Conservation (phyloP, 1,284 basidiomycete species). For the Pseudozyma pruni region DNA sequence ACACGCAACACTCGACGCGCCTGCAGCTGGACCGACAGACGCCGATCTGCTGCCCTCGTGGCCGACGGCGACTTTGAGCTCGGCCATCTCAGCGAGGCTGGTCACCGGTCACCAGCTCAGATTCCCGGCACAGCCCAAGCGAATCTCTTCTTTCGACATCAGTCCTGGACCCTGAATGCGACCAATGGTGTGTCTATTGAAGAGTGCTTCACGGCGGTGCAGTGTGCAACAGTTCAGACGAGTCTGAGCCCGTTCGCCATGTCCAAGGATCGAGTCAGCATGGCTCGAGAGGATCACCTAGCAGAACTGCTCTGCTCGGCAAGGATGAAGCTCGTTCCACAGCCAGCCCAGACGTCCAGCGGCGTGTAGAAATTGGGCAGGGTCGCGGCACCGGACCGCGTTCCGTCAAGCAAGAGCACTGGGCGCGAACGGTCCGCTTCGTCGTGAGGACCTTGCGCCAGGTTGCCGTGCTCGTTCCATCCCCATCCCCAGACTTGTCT, state of each 20-base stretch:
- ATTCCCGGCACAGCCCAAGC: neutral
- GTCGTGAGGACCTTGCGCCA: conserved; percentile 43
- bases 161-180: no score
- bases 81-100: neutral
- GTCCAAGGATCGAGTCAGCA: no score
- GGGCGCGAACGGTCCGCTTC: conserved; percentile 31
- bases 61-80: conserved; percentile 4
- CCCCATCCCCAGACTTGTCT: conserved; percentile 44
- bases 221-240: neutral
- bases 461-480: conserved; percentile 55
- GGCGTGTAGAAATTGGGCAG: conserved; percentile 4
- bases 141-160: no score
- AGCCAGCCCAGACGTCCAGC: conserved; percentile 42
- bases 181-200: no score
- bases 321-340: conserved; percentile 46
- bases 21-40: conserved; percentile 5
- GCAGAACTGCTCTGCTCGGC: no score
- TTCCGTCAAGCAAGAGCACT: conserved; percentile 21
- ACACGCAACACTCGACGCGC: neutral
- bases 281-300: no score
- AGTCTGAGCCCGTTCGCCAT: no score
- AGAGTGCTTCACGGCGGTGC: neutral
- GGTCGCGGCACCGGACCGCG: conserved; percentile 25
- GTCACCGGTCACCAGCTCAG: conserved; percentile 7
- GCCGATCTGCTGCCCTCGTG: conserved; percentile 12